Evolutionary conservation across 257 asterid genomes (phyloP), one percentile per base, ranked within the genome.

Genomic region (Phtheirospermum japonicum): DNA sequence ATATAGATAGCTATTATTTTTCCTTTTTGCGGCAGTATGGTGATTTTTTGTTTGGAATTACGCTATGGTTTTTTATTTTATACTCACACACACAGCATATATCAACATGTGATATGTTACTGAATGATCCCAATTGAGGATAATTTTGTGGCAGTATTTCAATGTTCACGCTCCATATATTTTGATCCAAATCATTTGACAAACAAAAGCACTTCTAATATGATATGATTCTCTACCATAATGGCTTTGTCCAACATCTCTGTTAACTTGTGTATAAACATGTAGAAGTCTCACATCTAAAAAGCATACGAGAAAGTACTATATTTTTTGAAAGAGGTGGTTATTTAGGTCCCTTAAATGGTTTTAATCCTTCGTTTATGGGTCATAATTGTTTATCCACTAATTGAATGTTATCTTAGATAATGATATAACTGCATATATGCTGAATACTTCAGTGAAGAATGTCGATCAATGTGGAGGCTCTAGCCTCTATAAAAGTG

Each of bases 151-250:
- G 50, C 61, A 13, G 23, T 56, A 30, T 36, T 37, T 6, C 64
- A 23, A 20, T 49, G 67, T 13, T 37, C 37, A 20, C 9, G 39
- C 0, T 4, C 33, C 63, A 26, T 60, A 10, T 30, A 59, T 12
- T 52, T 51, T 59, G 43, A 26, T 67, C 42, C 42, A 34, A 48
- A 61, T 28, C 26, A 23, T n/a, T 19, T 23, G 42, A 39, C 30
- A 32, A 45, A 17, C 17, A 26, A 53, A 45, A 20, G 10, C 36
- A 23, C 49, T 34, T 13, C 13, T 33, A 53, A 2, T 13, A 39
- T 32, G 28, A 1, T 23, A 3, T 23, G 28, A 23, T 23, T 23
- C 28, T 23, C 11, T 36, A 17, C 13, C 57, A 69, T 53, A 50
- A 9, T 61, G 33, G 58, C 16, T 33, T 31, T 10, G 31, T 32